A percentile compares a stretch with the other conserved stretches of the same genome.
Conservation (phyloP, 768 basidiomycete genomes). For the Leccinum olivaceopallidum region DNA sequence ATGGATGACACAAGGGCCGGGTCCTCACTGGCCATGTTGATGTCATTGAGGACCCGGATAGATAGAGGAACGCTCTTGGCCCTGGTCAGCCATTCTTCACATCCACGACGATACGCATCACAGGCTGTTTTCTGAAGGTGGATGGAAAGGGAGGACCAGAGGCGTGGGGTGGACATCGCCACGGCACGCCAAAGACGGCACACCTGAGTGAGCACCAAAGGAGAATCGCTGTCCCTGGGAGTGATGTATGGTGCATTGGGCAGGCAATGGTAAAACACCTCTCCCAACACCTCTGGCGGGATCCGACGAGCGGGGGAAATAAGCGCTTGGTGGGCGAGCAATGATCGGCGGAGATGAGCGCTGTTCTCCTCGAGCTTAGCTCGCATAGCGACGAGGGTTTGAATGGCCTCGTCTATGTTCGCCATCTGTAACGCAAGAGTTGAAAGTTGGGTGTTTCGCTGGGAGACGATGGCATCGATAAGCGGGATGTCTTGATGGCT, state of each 20-base stretch:
- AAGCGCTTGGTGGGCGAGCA: constrained; percentile 27
- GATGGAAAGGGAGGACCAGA: constrained; percentile 34
- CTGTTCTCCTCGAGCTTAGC: constrained; percentile 21
- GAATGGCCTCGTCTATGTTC: constrained; percentile 17
- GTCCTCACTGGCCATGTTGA: constrained; percentile 13
- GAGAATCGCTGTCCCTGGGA: constrained; percentile 22
- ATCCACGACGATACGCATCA: constrained; percentile 18
- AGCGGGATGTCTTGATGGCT: constrained; percentile 12
- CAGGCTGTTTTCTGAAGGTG: constrained; percentile 13
- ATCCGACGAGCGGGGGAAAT: constrained; percentile 18
- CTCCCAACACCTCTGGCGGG: constrained; percentile 34
- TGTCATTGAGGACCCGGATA: constrained; percentile 30
- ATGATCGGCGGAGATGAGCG: constrained; percentile 19
- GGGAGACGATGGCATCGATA: constrained; percentile 22
- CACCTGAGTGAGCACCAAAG: constrained; percentile 29
- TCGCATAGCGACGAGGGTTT: constrained; percentile 19
- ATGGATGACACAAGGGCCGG: constrained; percentile 1
- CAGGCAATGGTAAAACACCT: constrained; percentile 33
- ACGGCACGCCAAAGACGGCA: constrained; percentile 35
- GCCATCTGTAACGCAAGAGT: constrained; percentile 21
- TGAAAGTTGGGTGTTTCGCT: constrained; percentile 24
- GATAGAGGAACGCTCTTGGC: constrained; percentile 29
- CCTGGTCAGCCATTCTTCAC: constrained; percentile 29
- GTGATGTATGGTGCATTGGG: constrained; percentile 25
- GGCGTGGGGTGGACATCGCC: constrained; percentile 30